Evolutionary conservation across 2,329 filamentous ascomycete genomes (phyloP), one percentile per base, ranked within the genome.

Genomic region (Clonostachys rosea): DNA sequence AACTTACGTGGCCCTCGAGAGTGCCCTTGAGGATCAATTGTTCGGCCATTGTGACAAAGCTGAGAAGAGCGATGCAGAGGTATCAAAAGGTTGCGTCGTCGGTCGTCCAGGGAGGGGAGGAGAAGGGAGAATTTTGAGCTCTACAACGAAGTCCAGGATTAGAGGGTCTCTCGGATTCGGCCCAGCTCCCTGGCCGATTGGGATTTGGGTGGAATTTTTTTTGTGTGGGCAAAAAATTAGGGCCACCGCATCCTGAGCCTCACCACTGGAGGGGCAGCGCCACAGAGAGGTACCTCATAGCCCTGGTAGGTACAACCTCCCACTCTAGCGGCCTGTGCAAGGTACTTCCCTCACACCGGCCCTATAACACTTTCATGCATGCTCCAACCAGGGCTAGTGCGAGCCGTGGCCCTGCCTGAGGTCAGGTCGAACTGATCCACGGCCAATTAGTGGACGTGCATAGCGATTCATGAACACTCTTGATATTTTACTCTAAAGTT

Each of bases 11-110:
- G 86, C 92, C 92, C 87, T 94, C 89, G 75, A 95, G 89, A 82
- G 89, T 94, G 74, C 90, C 90, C 82, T 92, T 91, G 77, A 94
- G 87, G 80, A 95, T 90, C 74, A 94, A 81, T 83, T 92, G 87
- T 83, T 94, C 89, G 81, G 87, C 86, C 89, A 94, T 94, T 66
- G 66, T 74, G 68, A 65, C 66, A 62, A 39, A 18, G 17, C 36
- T 39, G 53, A 45, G 46, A 51, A 49, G 54, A 50, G 50, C 50
- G 49, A 44, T 34, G 35, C 34, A 34, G 35, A 47, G 17, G 36
- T n/a, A 39, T 39, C 58, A 59, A 59, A 60, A 57, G 58, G 56
- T 42, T 18, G 17, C 40, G 18, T 17, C 12, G 40, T 47, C 51
- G 52, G 56, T 55, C 51, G 56, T 54, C 59, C 63, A 56, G 56